Evolutionary conservation across 768 basidiomycete species (phyloP).

Genomic region (Termitomyces sp.): DNA sequence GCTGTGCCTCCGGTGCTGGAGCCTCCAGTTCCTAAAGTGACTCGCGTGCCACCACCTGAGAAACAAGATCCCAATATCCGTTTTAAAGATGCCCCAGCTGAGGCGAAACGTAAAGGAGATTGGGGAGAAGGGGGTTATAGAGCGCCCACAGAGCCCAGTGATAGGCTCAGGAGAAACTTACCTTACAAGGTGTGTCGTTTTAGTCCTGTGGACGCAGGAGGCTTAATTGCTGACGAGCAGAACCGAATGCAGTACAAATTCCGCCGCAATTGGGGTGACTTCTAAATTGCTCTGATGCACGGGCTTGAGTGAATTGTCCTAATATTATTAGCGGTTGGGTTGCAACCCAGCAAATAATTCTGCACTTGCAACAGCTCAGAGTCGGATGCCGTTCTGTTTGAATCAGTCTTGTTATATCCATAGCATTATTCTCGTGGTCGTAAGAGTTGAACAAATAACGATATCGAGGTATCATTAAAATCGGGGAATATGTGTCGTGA

Average conservation of each 20-base stretch:
- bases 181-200: slow-evolving; percentile 74
- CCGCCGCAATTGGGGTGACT: slow-evolving; percentile 84
- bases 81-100: slow-evolving; percentile 50
- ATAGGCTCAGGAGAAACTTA: slow-evolving; percentile 78
- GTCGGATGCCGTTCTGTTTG: neutral
- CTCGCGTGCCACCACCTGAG: slow-evolving; percentile 57
- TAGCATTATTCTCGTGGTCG: neutral
- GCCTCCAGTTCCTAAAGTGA: slow-evolving; percentile 41
- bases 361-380: neutral
- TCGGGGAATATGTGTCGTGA: slow-evolving; percentile 10
- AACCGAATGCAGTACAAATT: slow-evolving; percentile 83
- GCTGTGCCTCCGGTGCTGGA: slow-evolving; percentile 19
- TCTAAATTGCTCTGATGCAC: slow-evolving; percentile 33
- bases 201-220: neutral
- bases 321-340: neutral
- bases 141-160: slow-evolving; percentile 64
- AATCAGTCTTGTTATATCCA: neutral
- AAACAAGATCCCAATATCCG: slow-evolving; percentile 63
- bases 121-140: slow-evolving; percentile 76
- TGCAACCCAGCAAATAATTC: neutral
- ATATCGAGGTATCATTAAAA: slow-evolving; percentile 12
- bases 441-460: neutral
- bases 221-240: slow-evolving; percentile 43
- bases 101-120: slow-evolving; percentile 50
- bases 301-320: slow-evolving; percentile 1